These are phyloP conservation scores for Piper longum DNA, from an alignment of 164 flowering plant genomes.

Conservation along the genomic window DNA sequence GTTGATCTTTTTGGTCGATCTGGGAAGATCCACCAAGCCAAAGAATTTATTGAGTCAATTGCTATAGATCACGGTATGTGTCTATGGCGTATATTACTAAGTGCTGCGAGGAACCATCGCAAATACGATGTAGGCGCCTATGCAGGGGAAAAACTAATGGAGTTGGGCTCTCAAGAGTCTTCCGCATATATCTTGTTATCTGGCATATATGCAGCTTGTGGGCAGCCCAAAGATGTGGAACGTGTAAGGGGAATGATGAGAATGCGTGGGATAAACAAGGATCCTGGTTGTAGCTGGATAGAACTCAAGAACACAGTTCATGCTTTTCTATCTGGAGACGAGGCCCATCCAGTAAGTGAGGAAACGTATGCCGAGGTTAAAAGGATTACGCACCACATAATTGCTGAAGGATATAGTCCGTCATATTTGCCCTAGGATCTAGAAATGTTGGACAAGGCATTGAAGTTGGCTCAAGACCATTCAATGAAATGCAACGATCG, in stretches of 20 bases:
- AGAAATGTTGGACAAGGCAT: no score
- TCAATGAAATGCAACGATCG: no score
- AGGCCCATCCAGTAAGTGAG: conserved; percentile 42
- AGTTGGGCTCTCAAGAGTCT: conserved; percentile 61
- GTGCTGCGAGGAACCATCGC: conserved; percentile 48
- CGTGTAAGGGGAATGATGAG: conserved; percentile 54
- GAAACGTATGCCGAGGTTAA: conserved; percentile 26
- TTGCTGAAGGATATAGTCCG: conserved; percentile 43
- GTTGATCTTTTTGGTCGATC: conserved; percentile 35
- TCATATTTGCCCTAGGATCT: neutral
- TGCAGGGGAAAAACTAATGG: conserved; percentile 71
- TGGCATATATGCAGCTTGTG: conserved; percentile 44
- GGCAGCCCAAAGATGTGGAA: conserved; percentile 50
- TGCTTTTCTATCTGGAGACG: conserved; percentile 72
- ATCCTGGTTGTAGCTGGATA: conserved; percentile 88
- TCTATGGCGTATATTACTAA: conserved; percentile 59
- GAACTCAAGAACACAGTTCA: conserved; percentile 45
- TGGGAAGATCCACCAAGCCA: conserved; percentile 57
- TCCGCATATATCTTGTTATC: conserved; percentile 71
- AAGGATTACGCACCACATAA: conserved; percentile 38
- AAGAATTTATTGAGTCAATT: conserved; percentile 64
- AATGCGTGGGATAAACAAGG: conserved; percentile 46
- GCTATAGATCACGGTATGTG: conserved; percentile 47
- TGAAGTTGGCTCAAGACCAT: no score
- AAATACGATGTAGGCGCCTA: conserved; percentile 55